Base-by-base conservation (phyloP, 371 early-diverging fungal genomes). In the Lichtheimia ornata region DNA sequence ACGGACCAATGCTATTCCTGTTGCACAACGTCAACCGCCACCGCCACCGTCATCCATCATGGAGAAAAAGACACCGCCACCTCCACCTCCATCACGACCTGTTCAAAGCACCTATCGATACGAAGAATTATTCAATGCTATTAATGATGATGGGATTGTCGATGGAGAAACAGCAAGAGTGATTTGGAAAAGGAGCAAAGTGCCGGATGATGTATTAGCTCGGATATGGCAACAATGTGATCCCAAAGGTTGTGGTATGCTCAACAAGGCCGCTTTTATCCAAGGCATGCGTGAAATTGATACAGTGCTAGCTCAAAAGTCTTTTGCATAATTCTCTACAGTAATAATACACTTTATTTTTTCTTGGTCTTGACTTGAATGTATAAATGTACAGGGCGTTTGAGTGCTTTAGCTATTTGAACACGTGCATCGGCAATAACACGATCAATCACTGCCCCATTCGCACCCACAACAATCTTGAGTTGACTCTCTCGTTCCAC, bases 401-500 rank as follows among this genome's bases (percentile, higher is more conserved):
- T 66, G 13, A 86, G 59, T 4, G 84, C 84, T 44, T 61, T 64
- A 20, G 73, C 64, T 43, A 86, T 81, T 15, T 69, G 55, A 13
- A 65, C 54, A 27, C 75, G 67, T 27, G 86, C 79, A 44, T 79
- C 68, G n/a, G 69, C 55, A 0, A 83, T 71, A 2, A 86, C 74
- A 20, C 65, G 69, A 41, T 79, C 68, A 45, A 86, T 84, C 1
- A 84, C 70, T 1, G 61, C 45, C 0, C 86, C 86, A 30, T 78
- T 66, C 7, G 70, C 62, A 4, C 86, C 86, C 18, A 83, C 75
- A 5, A 86, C 76, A 56, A 86, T 86, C 60, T 83, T 84, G 63
- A 79, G 67, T 50, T 84, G 84, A 40, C 79, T 80, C 1, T 76
- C 80, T 30, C 74, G 58, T 53, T 80, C 76, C 1, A 81, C 74